phyloP scores from a whole-genome alignment of 1,139 yeast genomes.

The Groenewaldozyma sp. region DNA sequence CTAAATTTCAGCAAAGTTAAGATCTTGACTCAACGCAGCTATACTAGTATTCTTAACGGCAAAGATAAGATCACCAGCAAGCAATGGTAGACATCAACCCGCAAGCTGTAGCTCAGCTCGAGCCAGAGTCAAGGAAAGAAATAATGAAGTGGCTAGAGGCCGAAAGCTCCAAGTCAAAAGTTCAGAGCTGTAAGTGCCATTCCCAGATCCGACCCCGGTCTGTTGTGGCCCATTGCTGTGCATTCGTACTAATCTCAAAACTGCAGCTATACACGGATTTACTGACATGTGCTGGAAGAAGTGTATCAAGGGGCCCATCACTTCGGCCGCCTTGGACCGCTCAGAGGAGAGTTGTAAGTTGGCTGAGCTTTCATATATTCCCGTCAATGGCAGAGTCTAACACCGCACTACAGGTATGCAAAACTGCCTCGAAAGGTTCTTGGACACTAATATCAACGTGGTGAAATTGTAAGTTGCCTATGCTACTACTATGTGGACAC shows the following conservation, averaged over 20 bases:
- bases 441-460: constrained; percentile 80
- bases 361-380: constrained; percentile 1
- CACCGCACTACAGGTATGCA: constrained; percentile 38
- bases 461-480: constrained; percentile 42
- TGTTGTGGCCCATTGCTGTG: neutral
- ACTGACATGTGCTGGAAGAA: constrained; percentile 87
- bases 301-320: constrained; percentile 52
- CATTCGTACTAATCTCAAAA: constrained; percentile 2
- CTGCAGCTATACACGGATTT: constrained; percentile 59
- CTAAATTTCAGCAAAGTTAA: too few relatives aligned
- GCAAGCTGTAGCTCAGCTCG: constrained; percentile 53
- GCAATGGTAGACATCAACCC: constrained; percentile 60
- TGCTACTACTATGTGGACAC: neutral
- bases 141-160: constrained; percentile 67
- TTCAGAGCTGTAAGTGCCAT: constrained; percentile 46
- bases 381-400: too few relatives aligned
- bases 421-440: constrained; percentile 76
- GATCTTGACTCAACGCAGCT: too few relatives aligned
- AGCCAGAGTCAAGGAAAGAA: constrained; percentile 64
- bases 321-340: constrained; percentile 42
- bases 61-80: too few relatives aligned
- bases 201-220: neutral
- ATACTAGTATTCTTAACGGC: too few relatives aligned
- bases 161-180: constrained; percentile 81
- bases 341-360: constrained; percentile 55